Percentiles rank a stretch among this genome's conserved stretches.
Conservation (phyloP, 2,329 filamentous ascomycete genomes). For the Xylaria sp. region DNA sequence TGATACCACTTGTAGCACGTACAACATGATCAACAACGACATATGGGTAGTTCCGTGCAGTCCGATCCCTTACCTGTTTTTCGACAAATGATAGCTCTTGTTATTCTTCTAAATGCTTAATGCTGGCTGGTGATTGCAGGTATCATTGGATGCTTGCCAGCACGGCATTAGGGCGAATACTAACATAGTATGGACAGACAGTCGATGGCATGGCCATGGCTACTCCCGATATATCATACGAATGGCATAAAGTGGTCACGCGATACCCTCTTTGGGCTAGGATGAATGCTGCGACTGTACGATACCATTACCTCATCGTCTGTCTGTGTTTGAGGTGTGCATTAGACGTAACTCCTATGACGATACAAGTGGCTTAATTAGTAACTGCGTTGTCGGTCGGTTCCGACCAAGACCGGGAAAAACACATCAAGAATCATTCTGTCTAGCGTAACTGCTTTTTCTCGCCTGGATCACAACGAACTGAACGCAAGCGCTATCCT, state of each 20-base stretch:
- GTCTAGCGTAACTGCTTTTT: not conserved
- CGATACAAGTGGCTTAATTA: slow-evolving; percentile 7
- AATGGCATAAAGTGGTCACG: slow-evolving; percentile 26
- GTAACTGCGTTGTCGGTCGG: slow-evolving; percentile 10
- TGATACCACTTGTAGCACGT: not conserved
- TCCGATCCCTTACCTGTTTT: slow-evolving; percentile 1
- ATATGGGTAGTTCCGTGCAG: slow-evolving; percentile 3
- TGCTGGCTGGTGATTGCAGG: slow-evolving; percentile 12
- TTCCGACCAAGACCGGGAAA: slow-evolving; percentile 7
- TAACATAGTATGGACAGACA: too few species aligned
- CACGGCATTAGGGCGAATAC: not conserved
- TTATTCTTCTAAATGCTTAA: not conserved
- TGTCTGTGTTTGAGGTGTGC: slow-evolving; percentile 4
- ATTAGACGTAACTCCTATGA: slow-evolving; percentile 4
- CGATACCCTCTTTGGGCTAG: slow-evolving; percentile 16
- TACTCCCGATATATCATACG: slow-evolving; percentile 11
- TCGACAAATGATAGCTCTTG: not conserved
- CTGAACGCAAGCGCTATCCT: too few species aligned
- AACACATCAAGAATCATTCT: slow-evolving; percentile 1
- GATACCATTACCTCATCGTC: slow-evolving; percentile 10
- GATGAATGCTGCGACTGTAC: slow-evolving; percentile 6
- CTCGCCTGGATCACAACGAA: not conserved
- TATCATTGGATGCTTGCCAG: not conserved
- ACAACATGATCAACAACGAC: slow-evolving; percentile 1
- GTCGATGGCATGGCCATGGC: not conserved